Percentiles rank a stretch among this genome's conserved stretches.
phyloP scores from a whole-genome alignment of 192 early-diverging fungal genomes.

The Borealophlyctis nickersoniae region DNA sequence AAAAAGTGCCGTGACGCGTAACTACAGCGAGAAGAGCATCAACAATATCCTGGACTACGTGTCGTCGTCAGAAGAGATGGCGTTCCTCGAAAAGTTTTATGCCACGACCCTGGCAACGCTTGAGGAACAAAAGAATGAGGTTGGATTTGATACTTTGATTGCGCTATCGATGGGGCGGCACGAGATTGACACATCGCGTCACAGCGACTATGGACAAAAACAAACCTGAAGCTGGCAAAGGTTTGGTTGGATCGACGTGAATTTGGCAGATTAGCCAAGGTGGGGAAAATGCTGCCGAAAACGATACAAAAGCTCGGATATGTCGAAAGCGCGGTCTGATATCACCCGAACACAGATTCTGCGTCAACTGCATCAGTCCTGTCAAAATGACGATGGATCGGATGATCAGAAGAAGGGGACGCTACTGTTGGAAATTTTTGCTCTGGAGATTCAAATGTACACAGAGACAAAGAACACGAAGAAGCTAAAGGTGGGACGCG shows the following conservation, averaged over 20 bases:
- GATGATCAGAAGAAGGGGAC: slow-evolving; percentile 92
- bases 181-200: neutral
- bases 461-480: slow-evolving; percentile 82
- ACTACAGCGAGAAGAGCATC: slow-evolving; percentile 86
- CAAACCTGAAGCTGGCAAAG: slow-evolving; percentile 83
- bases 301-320: no score
- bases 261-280: slow-evolving; percentile 67
- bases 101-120: slow-evolving; percentile 68
- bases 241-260: slow-evolving; percentile 81
- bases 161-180: neutral
- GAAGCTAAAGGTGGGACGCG: slow-evolving; percentile 71
- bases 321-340: neutral
- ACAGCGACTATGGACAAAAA: slow-evolving; percentile 79
- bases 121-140: slow-evolving; percentile 80
- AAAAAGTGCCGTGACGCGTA: slow-evolving; percentile 74
- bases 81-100: slow-evolving; percentile 82
- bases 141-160: slow-evolving; percentile 17
- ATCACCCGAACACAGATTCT: slow-evolving; percentile 52
- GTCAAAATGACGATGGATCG: slow-evolving; percentile 75
- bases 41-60: slow-evolving; percentile 86
- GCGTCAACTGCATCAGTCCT: slow-evolving; percentile 66
- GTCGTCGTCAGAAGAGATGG: slow-evolving; percentile 70
- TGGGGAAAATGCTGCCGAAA: no score
- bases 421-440: slow-evolving; percentile 87
- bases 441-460: slow-evolving; percentile 96